Conservation (phyloP, 768 basidiomycete genomes). For the Tricholoma furcatifolium region DNA sequence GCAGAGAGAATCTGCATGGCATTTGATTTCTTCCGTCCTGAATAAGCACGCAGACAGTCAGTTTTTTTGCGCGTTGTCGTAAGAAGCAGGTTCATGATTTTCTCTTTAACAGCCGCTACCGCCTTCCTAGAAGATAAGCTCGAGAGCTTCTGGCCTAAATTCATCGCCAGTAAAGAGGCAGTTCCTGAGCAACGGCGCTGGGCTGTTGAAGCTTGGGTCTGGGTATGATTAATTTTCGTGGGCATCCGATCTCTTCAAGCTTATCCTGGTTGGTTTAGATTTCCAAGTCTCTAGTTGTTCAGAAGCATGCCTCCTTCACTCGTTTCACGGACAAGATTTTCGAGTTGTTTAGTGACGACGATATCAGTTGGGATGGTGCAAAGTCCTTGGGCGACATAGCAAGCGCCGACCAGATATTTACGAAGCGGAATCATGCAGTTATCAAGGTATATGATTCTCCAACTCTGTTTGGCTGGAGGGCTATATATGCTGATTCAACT, state of each 20-base stretch:
- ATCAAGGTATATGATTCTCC: slow-evolving; percentile 57
- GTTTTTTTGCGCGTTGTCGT: slow-evolving; percentile 11
- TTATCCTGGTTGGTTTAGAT: slow-evolving; percentile 45
- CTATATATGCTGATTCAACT: neutral
- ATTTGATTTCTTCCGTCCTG: slow-evolving; percentile 63
- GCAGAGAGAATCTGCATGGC: slow-evolving; percentile 56
- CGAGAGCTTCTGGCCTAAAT: slow-evolving; percentile 45
- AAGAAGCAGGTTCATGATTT: neutral
- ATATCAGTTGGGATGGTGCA: slow-evolving; percentile 72
- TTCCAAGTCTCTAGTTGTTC: slow-evolving; percentile 75
- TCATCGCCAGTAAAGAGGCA: slow-evolving; percentile 36
- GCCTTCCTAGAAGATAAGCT: slow-evolving; percentile 43
- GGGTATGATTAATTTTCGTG: slow-evolving; percentile 44
- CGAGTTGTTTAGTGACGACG: slow-evolving; percentile 63
- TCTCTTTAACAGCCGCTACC: slow-evolving; percentile 37
- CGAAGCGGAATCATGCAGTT: slow-evolving; percentile 75
- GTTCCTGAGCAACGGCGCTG: slow-evolving; percentile 40
- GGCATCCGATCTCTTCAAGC: neutral
- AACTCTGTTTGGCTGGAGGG: neutral
- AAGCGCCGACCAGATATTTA: slow-evolving; percentile 59
- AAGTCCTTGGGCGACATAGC: slow-evolving; percentile 69
- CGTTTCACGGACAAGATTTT: slow-evolving; percentile 65
- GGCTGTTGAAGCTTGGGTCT: slow-evolving; percentile 63
- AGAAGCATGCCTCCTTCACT: slow-evolving; percentile 60
- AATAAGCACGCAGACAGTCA: slow-evolving; percentile 78